phyloP scores from a whole-genome alignment of 2,329 filamentous ascomycete species.

The Hypoxylon sp. region DNA sequence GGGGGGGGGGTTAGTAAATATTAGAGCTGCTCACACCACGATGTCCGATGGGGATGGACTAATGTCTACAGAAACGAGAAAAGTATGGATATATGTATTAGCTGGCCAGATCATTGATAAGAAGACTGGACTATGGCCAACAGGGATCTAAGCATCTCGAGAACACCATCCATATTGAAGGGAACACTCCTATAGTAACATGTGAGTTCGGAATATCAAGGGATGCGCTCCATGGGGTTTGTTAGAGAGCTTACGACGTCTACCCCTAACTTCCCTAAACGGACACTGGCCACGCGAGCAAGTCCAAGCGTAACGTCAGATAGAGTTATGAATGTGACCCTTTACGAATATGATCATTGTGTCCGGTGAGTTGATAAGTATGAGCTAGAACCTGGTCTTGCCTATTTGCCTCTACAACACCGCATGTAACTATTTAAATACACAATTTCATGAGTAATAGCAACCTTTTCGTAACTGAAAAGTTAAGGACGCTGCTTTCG shows the following conservation, averaged over 20 bases:
- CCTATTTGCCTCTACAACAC: too few relatives aligned
- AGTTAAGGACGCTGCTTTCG: not conserved
- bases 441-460: too few relatives aligned
- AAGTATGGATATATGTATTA: too few relatives aligned
- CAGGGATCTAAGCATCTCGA: not conserved
- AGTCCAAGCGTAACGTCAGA: not conserved
- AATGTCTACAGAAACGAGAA: not conserved
- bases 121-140: too few relatives aligned
- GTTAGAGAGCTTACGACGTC: not conserved
- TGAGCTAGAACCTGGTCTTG: not conserved
- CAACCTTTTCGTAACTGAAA: not conserved
- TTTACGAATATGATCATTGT: not conserved
- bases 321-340: not conserved
- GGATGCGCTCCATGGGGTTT: not conserved
- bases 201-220: not conserved
- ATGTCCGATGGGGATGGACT: slow-evolving; percentile 3
- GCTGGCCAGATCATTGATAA: too few relatives aligned
- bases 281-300: slow-evolving; percentile 16
- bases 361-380: not conserved
- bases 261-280: not conserved
- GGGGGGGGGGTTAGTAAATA: too few relatives aligned
- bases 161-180: not conserved
- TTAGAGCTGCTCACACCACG: not conserved
- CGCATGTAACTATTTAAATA: not conserved
- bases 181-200: not conserved